Evolutionary conservation across 768 basidiomycete species (phyloP), one percentile per base, ranked within the genome.

Genomic region (Cystobasidium tubakii): DNA sequence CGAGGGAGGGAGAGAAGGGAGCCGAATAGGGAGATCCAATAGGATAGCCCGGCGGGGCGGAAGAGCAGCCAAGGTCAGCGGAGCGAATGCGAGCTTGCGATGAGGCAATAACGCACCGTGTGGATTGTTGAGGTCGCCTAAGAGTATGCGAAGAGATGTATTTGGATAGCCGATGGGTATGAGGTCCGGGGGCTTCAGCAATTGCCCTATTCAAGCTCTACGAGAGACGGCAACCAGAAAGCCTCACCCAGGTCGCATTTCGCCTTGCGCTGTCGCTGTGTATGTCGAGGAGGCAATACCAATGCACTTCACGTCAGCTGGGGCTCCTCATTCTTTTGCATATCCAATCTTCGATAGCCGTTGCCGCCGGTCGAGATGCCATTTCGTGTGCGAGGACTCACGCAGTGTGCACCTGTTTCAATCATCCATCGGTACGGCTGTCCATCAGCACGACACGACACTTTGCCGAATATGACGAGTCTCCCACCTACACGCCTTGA

Each of bases 211-310:
- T 6, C 39, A 39, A 15, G 7, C 7, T 6, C 39, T 6, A 39
- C 39, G 15, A 15, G 15, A 15, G 7, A 39, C 6, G 23, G 34
- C 63, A 23, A 62, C 31, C 9, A 15, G 36, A 10, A 27, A 50
- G 46, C 25, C 72, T 66, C 62, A 76, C 79, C 78, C 10, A 79
- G 73, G 31, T 79, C 78, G 54, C 78, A 77, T 43, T 75, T 75
- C 13, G 76, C 73, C 64, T 79, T 78, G 19, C 77, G 53, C 73
- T 75, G 70, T 29, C 69, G 50, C 69, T 71, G 55, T 71, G 21
- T 19, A 60, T 13, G 57, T 60, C 57, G 29, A 27, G 33, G 33
- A 4, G 15, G 39, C 15, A 15, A 31, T 29, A 6, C 4, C 12
- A 27, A 23, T 25, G 23, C 27, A 27, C 23, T 4, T 60, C 57